Evolutionary conservation across 2,329 filamentous ascomycete genomes (phyloP), one percentile per base, ranked within the genome.

Genomic region (Meredithiella fracta): DNA sequence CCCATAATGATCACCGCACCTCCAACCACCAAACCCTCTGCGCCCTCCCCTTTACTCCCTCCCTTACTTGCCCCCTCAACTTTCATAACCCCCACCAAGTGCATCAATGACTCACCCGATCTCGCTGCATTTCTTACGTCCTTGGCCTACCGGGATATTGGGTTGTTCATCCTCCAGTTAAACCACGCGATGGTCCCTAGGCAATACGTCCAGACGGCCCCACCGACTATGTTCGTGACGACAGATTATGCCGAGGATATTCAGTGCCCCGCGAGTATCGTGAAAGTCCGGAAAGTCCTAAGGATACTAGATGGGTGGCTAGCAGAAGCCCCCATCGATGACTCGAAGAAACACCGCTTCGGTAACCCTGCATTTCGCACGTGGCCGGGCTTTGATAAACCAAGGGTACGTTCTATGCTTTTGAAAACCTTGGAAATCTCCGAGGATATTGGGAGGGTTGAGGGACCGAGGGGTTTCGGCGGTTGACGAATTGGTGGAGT

Each of bases 341-440:
- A 81, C 5, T 90, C 90, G 14, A 90, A 91, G 17, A 54, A 44
- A 17, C 76, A 91, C 54, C 77, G 92, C 60, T 98, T 97, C 66
- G 92, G 92, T 34, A 98, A 98, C 66, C 73, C 86, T 49, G 91
- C 86, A 63, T 98, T 95, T 68, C 77, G 90, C 29, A 86, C 74
- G 61, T 98, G 92, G 91, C 78, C 84, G 66, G 71, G 77, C 51
- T 69, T 89, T 29, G 72, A 92, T 11, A 80, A 83, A 61, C 74
- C 78, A 55, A 73, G 77, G 15, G 69, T 78, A 1, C 68, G 76
- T 2, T 69, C 73, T 63, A 63, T 91, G 17, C 73, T 79, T 0
- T 60, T 60, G 9, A 61, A 64, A 1, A 62, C 67, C 40, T 61
- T 71, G 4, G 62, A 63, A 1, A 62, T 56, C 22, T 6, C 29